Base-by-base conservation (phyloP, 2,329 filamentous ascomycete genomes). In the Fusarium odoratissimum region DNA sequence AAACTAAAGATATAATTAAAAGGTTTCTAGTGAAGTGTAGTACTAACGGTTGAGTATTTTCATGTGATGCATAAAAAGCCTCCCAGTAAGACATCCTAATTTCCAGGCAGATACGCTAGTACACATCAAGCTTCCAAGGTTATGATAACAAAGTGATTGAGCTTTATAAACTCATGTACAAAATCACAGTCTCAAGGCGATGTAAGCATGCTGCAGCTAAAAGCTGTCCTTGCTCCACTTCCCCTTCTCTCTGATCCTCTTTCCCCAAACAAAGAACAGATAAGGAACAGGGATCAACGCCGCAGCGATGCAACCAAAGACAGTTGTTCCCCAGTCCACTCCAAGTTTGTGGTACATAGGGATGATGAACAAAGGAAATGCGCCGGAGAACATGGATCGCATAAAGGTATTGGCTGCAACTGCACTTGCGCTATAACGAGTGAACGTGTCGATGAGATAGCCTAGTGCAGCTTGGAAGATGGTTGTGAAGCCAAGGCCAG, bases 361-460 rank as follows among this genome's bases (percentile, higher is more conserved):
- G 1, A 62, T 63, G 23, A 60, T 63, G 23, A 63, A 63, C 14
- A 63, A 19, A 14, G 60, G 54, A 30, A 63, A 63, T 1, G 60
- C 42, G 6, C 54, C 60, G 0, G 54, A 59, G 21, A 63, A 48
- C 35, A 60, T 63, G 1, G 60, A 60, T 6, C 60, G 54, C 41
- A 63, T 59, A 12, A 63, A 60, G 13, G 60, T 48, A 35, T 63
- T 63, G 2, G 54, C 42, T 3, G 54, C 60, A 11, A 60, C 21
- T 7, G 55, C 54, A 33, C 60, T 63, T 4, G 54, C 60, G 21
- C 54, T 60, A 19, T 60, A 63, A 0, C 21, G 42, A n/a, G 42
- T 63, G 16, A 60, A 63, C 11, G 54, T 60, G 12, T 49, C 60
- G 3, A 62, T 62, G n/a, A 62, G 59, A 1, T 62, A 62, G 8